Base-by-base conservation (phyloP, 331 rosid species). In the Stylosanthes scabra region DNA sequence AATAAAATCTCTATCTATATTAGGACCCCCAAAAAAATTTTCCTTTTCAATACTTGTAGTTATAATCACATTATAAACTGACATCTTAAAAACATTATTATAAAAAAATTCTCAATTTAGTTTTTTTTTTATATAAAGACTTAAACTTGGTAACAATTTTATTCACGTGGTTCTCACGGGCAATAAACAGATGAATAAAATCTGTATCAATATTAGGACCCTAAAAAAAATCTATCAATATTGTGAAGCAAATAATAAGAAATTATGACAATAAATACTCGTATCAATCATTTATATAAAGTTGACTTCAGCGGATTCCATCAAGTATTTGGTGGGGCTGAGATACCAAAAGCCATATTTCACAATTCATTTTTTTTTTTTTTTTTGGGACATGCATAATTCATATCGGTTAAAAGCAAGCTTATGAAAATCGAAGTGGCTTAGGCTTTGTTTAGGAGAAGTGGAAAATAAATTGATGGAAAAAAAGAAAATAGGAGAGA, bases 121-220 rank as follows among this genome's bases (percentile, higher is more conserved):
- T 34, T 6, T 34, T 34, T 34, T 34, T 34, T 34, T 34, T 34
- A 3, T 34, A 3, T 34, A 2, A 31, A 34, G 39, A 6, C 39
- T 34, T 34, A 34, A 34, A 34, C 39, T 34, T 34, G 39, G 39
- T 1, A 34, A 68, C 41, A 68, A 68, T 52, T 71, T 45, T 58
- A 5, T 71, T 45, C 67, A 71, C 67, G 66, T 58, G 66, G 13
- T 42, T 42, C 28, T 57, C 1, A 5, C 7, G 42, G 45, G 47
- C 58, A 44, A 28, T 44, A 71, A 58, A 57, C 16, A 71, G 58
- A 13, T 9, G 34, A 71, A 59, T 45, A 11, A 59, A 55, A 14
- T 51, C 9, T 51, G 2, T 13, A 49, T 49, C 16, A 31, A 69
- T 20, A 20, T 20, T 20, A 20, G 1, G 25, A 20, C 25, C 25